Conservation (phyloP, 768 basidiomycete species). For the Lyophyllum semitale region DNA sequence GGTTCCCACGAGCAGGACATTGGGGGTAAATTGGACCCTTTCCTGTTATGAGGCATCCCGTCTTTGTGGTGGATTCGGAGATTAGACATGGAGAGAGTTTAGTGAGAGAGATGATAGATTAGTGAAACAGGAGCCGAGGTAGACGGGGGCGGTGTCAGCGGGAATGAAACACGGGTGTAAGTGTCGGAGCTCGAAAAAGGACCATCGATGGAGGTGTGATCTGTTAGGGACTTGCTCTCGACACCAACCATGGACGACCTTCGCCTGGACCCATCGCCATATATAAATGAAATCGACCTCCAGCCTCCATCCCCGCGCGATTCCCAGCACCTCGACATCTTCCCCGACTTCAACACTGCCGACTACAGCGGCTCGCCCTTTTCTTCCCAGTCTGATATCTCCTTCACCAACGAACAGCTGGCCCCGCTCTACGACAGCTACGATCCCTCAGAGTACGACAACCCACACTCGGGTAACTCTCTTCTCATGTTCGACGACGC, state of each 20-base stretch:
- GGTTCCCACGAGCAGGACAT: too few species aligned
- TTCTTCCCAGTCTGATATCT: constrained; percentile 69
- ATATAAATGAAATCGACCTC: constrained; percentile 31
- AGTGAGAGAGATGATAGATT: not conserved
- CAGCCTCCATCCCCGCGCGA: constrained; percentile 25
- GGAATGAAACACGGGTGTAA: constrained; percentile 6
- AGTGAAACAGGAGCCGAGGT: constrained; percentile 6
- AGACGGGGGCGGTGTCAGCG: constrained; percentile 2
- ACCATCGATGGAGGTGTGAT: constrained; percentile 2
- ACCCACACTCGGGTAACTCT: constrained; percentile 43
- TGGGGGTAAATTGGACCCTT: not conserved
- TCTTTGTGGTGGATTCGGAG: not conserved
- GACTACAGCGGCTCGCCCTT: constrained; percentile 56
- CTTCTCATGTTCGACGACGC: constrained; percentile 57
- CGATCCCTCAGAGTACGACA: constrained; percentile 76
- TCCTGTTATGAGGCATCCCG: not conserved
- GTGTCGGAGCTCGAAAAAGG: constrained; percentile 8
- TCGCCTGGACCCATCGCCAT: constrained; percentile 19
- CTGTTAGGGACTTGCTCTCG: constrained; percentile 5
- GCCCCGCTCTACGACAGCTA: constrained; percentile 42
- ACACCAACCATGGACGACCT: constrained; percentile 20
- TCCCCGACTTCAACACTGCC: constrained; percentile 1
- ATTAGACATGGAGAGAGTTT: not conserved
- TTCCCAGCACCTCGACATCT: constrained; percentile 20
- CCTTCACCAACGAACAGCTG: constrained; percentile 47